Conservation (phyloP, 164 flowering plant genomes). For the Tinospora cordifolia region DNA sequence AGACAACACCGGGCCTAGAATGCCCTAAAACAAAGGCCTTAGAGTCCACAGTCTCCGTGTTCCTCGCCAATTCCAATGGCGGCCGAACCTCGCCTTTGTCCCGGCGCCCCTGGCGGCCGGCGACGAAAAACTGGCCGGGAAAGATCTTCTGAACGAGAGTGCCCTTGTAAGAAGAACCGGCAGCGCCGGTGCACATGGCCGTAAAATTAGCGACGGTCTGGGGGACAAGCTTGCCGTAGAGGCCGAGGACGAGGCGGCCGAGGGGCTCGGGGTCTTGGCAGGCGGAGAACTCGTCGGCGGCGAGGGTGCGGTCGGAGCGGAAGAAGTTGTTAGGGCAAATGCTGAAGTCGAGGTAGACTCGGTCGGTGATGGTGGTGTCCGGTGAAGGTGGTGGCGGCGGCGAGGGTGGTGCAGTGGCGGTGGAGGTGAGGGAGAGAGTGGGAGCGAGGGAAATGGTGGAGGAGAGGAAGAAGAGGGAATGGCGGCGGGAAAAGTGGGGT, state of each 20-base stretch:
- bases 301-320: conserved; percentile 45
- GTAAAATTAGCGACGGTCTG: conserved; percentile 81
- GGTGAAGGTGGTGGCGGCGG: conserved; percentile 31
- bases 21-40: conserved; percentile 58
- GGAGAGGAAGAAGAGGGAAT: conserved; percentile 17
- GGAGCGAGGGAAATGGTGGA: conserved; percentile 20
- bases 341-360: conserved; percentile 79
- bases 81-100: conserved; percentile 64
- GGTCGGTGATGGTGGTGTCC: conserved; percentile 86
- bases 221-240: conserved; percentile 79
- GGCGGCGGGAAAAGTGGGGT: conserved; percentile 8
- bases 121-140: conserved; percentile 75
- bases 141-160: conserved; percentile 74
- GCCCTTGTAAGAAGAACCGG: conserved; percentile 56
- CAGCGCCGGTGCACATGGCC: conserved; percentile 54
- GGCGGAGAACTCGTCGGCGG: conserved; percentile 33
- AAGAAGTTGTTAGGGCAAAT: conserved; percentile 64
- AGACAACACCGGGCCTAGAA: conserved; percentile 58
- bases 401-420: conserved; percentile 19
- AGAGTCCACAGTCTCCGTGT: conserved; percentile 58
- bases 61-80: conserved; percentile 41
- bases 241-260: conserved; percentile 86
- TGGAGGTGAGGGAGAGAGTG: conserved; percentile 18
- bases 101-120: conserved; percentile 71
- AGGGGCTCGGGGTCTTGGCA: conserved; percentile 61